Conservation (phyloP, 345 rosid genomes). For the Dimocarpus longan region DNA sequence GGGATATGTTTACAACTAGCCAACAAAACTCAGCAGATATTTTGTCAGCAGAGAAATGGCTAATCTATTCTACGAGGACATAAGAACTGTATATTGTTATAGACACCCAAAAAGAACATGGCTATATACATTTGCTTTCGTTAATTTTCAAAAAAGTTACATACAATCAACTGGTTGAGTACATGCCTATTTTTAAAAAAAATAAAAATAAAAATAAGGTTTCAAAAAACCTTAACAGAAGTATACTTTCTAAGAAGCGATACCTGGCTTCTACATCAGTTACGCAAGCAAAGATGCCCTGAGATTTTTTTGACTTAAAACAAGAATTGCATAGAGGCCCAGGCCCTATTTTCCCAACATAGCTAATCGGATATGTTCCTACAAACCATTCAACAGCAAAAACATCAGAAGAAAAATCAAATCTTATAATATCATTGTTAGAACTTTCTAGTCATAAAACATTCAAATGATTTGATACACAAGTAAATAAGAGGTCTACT, state of each 20-base stretch:
- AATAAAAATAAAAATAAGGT: not conserved
- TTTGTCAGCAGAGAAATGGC: not conserved
- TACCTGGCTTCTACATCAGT: conserved; percentile 46
- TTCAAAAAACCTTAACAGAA: not conserved
- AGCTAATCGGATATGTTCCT: conserved; percentile 65
- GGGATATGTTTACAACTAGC: not conserved
- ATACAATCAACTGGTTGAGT: not conserved
- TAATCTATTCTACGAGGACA: not conserved
- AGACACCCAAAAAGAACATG: too few relatives aligned
- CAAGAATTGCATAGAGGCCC: conserved; percentile 83
- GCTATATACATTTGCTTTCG: not conserved
- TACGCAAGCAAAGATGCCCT: conserved; percentile 35
- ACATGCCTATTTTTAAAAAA: not conserved
- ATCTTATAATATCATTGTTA: conserved; percentile 13
- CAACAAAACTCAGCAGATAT: not conserved
- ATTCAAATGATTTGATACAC: not conserved
- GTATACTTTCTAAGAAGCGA: conserved; percentile 12
- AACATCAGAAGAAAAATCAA: conserved; percentile 12
- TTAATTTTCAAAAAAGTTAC: too few relatives aligned
- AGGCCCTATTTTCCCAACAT: conserved; percentile 75
- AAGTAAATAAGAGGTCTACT: conserved; percentile 7
- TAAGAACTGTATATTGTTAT: not conserved
- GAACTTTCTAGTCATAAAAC: not conserved
- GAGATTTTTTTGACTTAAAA: conserved; percentile 50
- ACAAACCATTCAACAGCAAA: conserved; percentile 25